Evolutionary conservation across 352 stramenopile species (phyloP).

Genomic region (Aphanomyces invadans): DNA sequence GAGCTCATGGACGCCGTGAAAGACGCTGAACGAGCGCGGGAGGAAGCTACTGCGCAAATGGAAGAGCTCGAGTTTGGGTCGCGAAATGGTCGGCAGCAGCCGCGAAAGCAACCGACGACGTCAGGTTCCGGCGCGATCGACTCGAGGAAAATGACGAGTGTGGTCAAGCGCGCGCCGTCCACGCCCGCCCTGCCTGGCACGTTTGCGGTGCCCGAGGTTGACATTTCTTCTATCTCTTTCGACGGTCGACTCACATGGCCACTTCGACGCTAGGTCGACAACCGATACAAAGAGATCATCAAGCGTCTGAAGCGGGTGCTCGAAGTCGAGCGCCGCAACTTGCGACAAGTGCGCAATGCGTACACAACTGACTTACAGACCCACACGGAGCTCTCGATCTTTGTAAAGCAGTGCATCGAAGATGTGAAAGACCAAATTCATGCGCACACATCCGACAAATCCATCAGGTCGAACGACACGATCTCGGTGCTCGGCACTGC

Average conservation of each 20-base stretch:
- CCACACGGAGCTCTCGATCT: conserved; percentile 70
- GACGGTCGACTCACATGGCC: too few species aligned
- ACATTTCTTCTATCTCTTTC: too few species aligned
- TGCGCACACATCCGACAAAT: conserved; percentile 30
- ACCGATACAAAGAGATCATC: conserved; percentile 90
- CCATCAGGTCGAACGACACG: conserved; percentile 19
- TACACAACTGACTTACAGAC: conserved; percentile 70
- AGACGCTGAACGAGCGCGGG: neutral
- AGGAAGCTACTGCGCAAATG: neutral
- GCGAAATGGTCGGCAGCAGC: neutral
- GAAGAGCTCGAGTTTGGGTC: neutral
- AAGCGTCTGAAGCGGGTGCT: conserved; percentile 85
- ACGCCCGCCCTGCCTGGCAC: conserved; percentile 31
- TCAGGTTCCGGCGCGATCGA: neutral
- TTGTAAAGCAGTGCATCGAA: conserved; percentile 74
- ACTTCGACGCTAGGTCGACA: conserved; percentile 63
- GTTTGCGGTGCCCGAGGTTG: too few species aligned
- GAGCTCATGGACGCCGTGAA: conserved; percentile 22
- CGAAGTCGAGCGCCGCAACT: conserved; percentile 74
- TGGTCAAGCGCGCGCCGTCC: conserved; percentile 6
- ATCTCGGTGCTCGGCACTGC: conserved; percentile 16
- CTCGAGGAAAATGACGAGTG: neutral
- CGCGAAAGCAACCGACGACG: neutral
- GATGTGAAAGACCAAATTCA: conserved; percentile 65
- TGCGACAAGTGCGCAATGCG: conserved; percentile 63